phyloP scores from a whole-genome alignment of 352 stramenopile genomes.

The Phytophthora pini region DNA sequence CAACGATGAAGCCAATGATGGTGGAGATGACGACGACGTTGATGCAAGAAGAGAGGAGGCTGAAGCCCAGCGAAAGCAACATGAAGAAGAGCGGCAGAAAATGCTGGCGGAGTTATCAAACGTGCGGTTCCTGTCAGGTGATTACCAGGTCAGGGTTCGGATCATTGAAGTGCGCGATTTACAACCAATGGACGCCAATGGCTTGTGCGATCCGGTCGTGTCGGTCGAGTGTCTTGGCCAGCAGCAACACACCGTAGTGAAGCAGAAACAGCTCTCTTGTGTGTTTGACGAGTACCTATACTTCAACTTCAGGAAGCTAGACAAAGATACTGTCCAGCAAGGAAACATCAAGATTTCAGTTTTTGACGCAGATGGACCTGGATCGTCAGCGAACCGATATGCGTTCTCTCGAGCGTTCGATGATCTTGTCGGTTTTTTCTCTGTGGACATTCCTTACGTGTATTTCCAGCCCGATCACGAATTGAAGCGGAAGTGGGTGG shows the following conservation, averaged over 20 bases:
- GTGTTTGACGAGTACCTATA: constrained; percentile 93
- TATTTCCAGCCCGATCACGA: constrained; percentile 90
- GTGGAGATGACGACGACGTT: constrained; percentile 41
- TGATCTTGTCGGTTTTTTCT: constrained; percentile 88
- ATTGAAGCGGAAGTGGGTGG: constrained; percentile 90
- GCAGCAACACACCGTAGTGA: constrained; percentile 79
- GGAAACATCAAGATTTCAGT: constrained; percentile 83
- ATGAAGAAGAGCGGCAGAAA: constrained; percentile 75
- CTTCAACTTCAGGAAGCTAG: constrained; percentile 87
- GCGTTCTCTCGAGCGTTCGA: constrained; percentile 47
- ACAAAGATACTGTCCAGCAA: constrained; percentile 77
- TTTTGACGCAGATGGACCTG: constrained; percentile 77
- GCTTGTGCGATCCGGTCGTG: constrained; percentile 89
- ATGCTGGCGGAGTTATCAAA: constrained; percentile 78
- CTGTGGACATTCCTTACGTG: constrained; percentile 84
- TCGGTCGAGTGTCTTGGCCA: constrained; percentile 86
- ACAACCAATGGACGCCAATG: constrained; percentile 87
- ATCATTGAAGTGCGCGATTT: constrained; percentile 93
- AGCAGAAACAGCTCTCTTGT: constrained; percentile 84
- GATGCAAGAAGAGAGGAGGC: constrained; percentile 46
- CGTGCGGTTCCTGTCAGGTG: constrained; percentile 78
- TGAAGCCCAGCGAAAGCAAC: constrained; percentile 65
- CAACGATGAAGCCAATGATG: constrained; percentile 41
- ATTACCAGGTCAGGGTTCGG: constrained; percentile 88
- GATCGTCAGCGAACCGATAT: constrained; percentile 36